Base-by-base conservation (phyloP, 2,329 filamentous ascomycete species). In the Zymoseptoria passerinii region DNA sequence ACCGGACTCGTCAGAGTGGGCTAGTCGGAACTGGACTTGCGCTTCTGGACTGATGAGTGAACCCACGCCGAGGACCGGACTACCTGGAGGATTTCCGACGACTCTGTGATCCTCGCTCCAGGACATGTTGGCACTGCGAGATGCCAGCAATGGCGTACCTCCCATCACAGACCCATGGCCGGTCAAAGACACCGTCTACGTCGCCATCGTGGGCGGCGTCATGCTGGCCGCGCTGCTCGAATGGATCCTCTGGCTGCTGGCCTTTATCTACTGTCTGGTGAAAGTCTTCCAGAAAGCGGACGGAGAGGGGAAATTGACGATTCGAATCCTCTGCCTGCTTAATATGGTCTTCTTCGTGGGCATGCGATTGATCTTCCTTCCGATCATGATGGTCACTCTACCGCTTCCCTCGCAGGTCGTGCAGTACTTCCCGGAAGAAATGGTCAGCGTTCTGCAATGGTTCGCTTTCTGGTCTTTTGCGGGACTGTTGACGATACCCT, bases 401-500 rank as follows among this genome's bases (percentile, higher is more conserved):
- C 92, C 92, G 0, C 79, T 97, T 2, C 92, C 92, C 0, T 75
- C 79, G 19, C 81, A 84, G 59, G 78, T 96, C 51, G 86, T 86
- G 7, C 79, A 82, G 60, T 81, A 88, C 66, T 95, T 92, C 75
- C 92, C 92, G 0, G 57, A 72, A 2, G 56, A 73, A 1, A 83
- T 94, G 79, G 87, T 94, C 48, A 74, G 72, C 1, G 80, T 88
- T 52, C 80, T 97, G 13, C 92, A 96, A 71, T 95, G 90, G 88
- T 96, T 97, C 70, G 92, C 91, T 3, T 97, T 97, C 73, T 96
- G 90, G 86, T 86, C 88, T 28, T 97, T 97, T 66, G 87, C 92
- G 0, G 83, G 84, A 63, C 83, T 97, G 8, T 77, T 99, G 58
- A 90, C 88, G 0, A 80, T 96, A 1, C 94, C 94, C 0, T 96